Evolutionary conservation across 306 rosid genomes (phyloP).

Genomic region (Quercus robur): DNA sequence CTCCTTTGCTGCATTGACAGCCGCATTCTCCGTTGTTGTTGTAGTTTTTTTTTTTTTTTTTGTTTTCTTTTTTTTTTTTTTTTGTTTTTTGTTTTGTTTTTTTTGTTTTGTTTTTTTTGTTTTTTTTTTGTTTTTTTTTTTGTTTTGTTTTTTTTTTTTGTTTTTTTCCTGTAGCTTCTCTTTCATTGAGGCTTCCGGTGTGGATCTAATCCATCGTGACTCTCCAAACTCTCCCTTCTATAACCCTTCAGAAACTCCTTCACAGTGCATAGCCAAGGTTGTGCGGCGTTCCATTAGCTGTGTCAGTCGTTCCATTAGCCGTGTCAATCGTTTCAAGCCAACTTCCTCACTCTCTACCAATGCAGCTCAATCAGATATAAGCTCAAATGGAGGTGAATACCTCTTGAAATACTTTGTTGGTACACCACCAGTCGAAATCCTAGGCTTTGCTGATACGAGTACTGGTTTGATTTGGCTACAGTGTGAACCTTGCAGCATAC

Average conservation of each 20-base stretch:
- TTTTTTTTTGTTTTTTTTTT: background rate
- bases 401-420: slow-evolving; percentile 43
- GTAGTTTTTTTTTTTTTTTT: background rate
- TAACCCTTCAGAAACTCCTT: background rate
- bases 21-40: no score
- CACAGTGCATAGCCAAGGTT: background rate
- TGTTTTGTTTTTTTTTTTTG: background rate
- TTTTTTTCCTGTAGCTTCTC: background rate
- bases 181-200: background rate
- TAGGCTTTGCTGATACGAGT: slow-evolving; percentile 48
- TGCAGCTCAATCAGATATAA: background rate
- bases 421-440: slow-evolving; percentile 39
- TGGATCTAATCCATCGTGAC: slow-evolving; percentile 4
- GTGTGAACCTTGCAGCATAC: slow-evolving; percentile 36
- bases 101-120: no score
- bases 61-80: background rate
- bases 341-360: background rate
- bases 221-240: slow-evolving; percentile 2
- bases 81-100: no score
- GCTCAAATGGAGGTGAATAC: slow-evolving; percentile 16
- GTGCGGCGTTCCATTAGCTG: slow-evolving; percentile 4
- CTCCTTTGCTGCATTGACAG: background rate
- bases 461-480: slow-evolving; percentile 57
- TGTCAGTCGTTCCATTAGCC: background rate
- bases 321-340: background rate